Evolutionary conservation across 73 alveolate species (phyloP).

Genomic region (Tetrahymena malaccensis): DNA sequence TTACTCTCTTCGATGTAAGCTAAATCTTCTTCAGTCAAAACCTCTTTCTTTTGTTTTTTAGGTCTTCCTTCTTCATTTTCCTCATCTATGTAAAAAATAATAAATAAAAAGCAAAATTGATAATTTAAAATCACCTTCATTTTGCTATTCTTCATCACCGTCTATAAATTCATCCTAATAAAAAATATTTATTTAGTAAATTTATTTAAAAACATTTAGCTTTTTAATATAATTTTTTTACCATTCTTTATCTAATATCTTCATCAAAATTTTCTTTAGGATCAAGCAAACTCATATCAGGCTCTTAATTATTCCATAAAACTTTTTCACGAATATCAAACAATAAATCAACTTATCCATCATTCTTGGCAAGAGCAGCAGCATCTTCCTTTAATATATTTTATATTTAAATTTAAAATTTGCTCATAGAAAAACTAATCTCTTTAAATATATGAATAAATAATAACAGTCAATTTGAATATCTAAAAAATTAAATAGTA

Average conservation of each 20-base stretch:
- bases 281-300: conserved; percentile 31
- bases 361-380: neutral
- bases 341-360: conserved; percentile 18
- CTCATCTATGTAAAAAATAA: neutral
- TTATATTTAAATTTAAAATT: neutral
- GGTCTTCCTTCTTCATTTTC: neutral
- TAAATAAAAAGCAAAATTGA: neutral
- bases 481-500: neutral
- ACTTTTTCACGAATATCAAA: conserved; percentile 23
- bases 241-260: conserved; percentile 35
- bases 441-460: neutral
- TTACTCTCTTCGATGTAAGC: conserved; percentile 1
- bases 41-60: conserved; percentile 1
- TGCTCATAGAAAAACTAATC: neutral
- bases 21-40: conserved; percentile 14
- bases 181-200: neutral
- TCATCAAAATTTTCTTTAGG: conserved; percentile 18
- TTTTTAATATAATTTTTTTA: neutral
- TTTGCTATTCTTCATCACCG: neutral
- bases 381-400: neutral
- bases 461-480: neutral
- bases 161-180: neutral
- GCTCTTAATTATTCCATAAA: conserved; percentile 14
- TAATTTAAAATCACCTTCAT: neutral
- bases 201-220: neutral